phyloP scores from a whole-genome alignment of 1,139 yeast species.

The Geotrichum citri-aurantii region DNA sequence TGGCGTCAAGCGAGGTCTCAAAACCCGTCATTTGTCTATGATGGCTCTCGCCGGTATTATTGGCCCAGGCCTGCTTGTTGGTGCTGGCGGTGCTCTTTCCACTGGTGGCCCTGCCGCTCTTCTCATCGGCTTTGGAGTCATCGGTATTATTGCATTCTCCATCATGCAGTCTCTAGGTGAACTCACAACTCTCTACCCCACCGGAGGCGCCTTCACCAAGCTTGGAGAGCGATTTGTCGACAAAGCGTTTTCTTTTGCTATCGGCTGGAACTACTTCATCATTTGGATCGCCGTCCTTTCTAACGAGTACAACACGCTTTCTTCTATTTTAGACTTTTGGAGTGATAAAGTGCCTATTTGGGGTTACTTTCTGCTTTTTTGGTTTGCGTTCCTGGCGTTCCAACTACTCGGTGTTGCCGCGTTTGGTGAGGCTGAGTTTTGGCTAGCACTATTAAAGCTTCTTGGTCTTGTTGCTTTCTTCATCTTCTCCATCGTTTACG shows the following conservation, averaged over 20 bases:
- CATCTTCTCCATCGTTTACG: constrained; percentile 53
- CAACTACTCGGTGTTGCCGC: constrained; percentile 53
- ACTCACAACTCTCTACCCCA: constrained; percentile 56
- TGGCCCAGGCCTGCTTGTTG: constrained; percentile 63
- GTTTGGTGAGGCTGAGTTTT: constrained; percentile 64
- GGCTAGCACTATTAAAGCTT: constrained; percentile 54
- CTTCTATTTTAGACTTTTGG: constrained; percentile 52
- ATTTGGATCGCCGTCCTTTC: constrained; percentile 57
- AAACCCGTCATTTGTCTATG: constrained; percentile 49
- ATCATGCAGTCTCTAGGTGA: constrained; percentile 62
- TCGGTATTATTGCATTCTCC: constrained; percentile 53
- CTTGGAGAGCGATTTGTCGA: constrained; percentile 54
- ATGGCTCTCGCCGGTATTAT: constrained; percentile 61
- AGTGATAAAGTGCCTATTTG: constrained; percentile 57
- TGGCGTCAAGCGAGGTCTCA: constrained; percentile 46
- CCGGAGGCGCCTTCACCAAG: constrained; percentile 57
- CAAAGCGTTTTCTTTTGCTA: constrained; percentile 53
- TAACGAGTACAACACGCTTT: constrained; percentile 53
- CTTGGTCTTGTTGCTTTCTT: constrained; percentile 52
- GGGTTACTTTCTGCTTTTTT: constrained; percentile 52
- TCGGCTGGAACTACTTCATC: constrained; percentile 59
- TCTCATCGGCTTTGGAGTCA: constrained; percentile 50
- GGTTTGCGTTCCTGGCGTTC: constrained; percentile 50
- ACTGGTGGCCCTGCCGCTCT: constrained; percentile 61
- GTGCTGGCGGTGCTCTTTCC: constrained; percentile 54